Conservation (phyloP, 2,329 filamentous ascomycete species). For the Beauveria sp. region DNA sequence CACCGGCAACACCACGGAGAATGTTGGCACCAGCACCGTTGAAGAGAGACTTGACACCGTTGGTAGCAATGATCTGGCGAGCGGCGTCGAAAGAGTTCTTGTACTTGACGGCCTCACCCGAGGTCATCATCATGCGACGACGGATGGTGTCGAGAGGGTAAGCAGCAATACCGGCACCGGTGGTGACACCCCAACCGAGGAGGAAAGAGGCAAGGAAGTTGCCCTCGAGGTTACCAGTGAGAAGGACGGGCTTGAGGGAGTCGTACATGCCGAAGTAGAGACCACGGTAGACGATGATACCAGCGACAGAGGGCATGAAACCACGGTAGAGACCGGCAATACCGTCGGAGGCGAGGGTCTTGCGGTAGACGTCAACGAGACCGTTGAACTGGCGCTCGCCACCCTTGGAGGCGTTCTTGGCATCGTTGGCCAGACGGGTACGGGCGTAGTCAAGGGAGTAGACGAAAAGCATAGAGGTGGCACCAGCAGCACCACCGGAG, state of each 20-base stretch:
- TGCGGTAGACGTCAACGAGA: constrained; percentile 98
- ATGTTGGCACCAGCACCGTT: constrained; percentile 99
- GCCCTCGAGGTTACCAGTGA: constrained; percentile 83
- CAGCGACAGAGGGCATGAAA: constrained; percentile 98
- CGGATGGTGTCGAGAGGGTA: constrained; percentile 99
- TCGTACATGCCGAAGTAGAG: constrained; percentile 99
- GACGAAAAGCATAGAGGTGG: constrained; percentile 99
- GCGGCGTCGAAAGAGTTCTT: constrained; percentile 90
- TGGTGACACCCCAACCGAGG: constrained; percentile 98
- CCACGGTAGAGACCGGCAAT: constrained; percentile 99
- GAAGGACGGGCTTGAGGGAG: constrained; percentile 98
- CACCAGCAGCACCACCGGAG: constrained; percentile 99
- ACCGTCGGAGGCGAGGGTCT: constrained; percentile 98
- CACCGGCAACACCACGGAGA: constrained; percentile 99
- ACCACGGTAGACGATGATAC: constrained; percentile 99
- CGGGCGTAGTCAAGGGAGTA: constrained; percentile 99
- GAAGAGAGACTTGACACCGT: constrained; percentile 99
- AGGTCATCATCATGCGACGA: constrained; percentile 99
- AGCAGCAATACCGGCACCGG: constrained; percentile 99
- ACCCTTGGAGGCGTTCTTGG: constrained; percentile 94
- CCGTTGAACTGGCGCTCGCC: constrained; percentile 99
- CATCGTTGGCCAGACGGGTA: constrained; percentile 99
- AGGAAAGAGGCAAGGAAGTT: constrained; percentile 99
- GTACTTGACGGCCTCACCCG: constrained; percentile 98
- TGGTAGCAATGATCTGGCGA: constrained; percentile 92